Evolutionary conservation across 495 filamentous ascomycete genomes (phyloP).

Genomic region (Friedmanniomyces endolithicus): DNA sequence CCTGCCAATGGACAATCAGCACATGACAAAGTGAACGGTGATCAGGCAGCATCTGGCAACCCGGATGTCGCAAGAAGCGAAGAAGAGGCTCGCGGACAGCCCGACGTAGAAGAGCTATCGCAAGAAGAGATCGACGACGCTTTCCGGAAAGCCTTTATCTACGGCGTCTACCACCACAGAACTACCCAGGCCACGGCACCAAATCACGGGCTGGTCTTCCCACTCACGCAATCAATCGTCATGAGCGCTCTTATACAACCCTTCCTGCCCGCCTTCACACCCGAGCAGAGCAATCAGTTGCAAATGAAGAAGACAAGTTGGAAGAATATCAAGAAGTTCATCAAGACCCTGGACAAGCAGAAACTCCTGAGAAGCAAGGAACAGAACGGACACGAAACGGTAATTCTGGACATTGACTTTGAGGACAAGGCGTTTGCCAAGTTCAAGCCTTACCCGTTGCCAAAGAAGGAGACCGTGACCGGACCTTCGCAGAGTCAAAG

Average conservation of each 20-base stretch:
- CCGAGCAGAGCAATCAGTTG: conserved; percentile 43
- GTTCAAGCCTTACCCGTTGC: conserved; percentile 54
- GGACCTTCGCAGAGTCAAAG: conserved; percentile 30
- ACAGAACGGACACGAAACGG: conserved; percentile 50
- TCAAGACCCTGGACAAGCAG: conserved; percentile 57
- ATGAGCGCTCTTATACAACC: conserved; percentile 56
- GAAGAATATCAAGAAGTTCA: conserved; percentile 64
- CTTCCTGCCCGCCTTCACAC: conserved; percentile 49
- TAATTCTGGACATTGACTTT: conserved; percentile 58
- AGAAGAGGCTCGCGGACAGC: background rate
- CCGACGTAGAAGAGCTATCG: conserved; percentile 9
- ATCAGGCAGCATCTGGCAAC: background rate
- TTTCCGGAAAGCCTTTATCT: conserved; percentile 57
- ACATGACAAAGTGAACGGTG: background rate
- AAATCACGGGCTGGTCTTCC: conserved; percentile 46
- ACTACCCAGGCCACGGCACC: conserved; percentile 41
- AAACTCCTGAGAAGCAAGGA: conserved; percentile 53
- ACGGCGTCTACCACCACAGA: conserved; percentile 42
- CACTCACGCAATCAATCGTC: conserved; percentile 51
- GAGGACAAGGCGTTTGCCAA: conserved; percentile 39
- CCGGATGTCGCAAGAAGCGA: background rate
- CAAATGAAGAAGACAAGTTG: conserved; percentile 65
- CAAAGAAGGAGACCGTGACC: conserved; percentile 38
- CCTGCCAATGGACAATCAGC: background rate
- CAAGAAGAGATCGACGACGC: conserved; percentile 52